These are phyloP conservation scores for Casaregolazyma suthepensis DNA, from an alignment of 1,139 yeast species.

Conservation along the genomic window DNA sequence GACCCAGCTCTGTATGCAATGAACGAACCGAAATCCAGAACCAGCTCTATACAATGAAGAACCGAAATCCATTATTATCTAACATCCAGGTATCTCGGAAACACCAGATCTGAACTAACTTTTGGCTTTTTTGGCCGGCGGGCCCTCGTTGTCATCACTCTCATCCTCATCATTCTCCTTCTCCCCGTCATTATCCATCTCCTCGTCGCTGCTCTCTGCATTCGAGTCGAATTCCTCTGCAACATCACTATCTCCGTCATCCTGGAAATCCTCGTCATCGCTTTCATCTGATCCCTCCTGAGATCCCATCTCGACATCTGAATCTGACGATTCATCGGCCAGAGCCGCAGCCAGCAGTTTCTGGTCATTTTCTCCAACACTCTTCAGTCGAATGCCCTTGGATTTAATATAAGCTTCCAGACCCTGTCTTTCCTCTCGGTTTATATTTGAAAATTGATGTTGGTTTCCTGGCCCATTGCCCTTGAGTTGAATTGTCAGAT, in stretches of 20 bases:
- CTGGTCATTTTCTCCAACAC: conserved; percentile 86
- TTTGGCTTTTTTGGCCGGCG: conserved; percentile 19
- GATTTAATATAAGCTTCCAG: conserved; percentile 71
- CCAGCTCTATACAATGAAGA: too few species aligned
- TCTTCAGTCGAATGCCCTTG: conserved; percentile 74
- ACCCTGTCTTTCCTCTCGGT: conserved; percentile 79
- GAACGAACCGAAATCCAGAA: too few species aligned
- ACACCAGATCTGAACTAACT: conserved; percentile 1
- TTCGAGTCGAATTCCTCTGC: conserved; percentile 89
- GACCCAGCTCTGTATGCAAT: too few species aligned
- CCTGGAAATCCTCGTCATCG: conserved; percentile 51
- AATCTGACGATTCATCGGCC: conserved; percentile 60
- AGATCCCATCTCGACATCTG: conserved; percentile 33
- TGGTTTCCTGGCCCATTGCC: conserved; percentile 50
- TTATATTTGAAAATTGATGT: conserved; percentile 83
- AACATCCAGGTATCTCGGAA: too few species aligned
- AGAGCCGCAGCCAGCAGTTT: conserved; percentile 71
- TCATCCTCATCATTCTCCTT: conserved; percentile 19
- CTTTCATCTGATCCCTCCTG: conserved; percentile 53
- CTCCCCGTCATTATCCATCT: conserved; percentile 41
- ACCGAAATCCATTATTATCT: too few species aligned
- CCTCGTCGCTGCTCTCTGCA: conserved; percentile 43
- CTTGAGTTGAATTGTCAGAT: conserved; percentile 69
- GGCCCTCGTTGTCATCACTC: conserved; percentile 24
- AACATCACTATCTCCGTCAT: conserved; percentile 64